Evolutionary conservation across 495 filamentous ascomycete species (phyloP).

Genomic region (Penicillium robsamsonii): DNA sequence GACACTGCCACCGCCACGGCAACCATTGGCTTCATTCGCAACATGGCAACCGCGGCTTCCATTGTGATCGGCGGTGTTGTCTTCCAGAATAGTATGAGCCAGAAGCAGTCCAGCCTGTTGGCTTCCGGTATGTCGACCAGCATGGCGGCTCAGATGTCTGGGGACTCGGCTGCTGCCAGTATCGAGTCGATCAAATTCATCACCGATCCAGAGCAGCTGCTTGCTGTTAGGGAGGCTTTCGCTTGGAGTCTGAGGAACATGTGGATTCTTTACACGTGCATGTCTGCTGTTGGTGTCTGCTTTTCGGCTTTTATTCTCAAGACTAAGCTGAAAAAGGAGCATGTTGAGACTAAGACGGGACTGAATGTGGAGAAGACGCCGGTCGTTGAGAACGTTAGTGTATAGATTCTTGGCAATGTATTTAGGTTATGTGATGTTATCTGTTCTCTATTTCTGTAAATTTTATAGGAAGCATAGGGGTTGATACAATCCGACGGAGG

Average conservation of each 20-base stretch:
- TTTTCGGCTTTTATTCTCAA: slow-evolving; percentile 55
- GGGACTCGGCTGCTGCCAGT: slow-evolving; percentile 52
- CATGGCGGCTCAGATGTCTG: slow-evolving; percentile 43
- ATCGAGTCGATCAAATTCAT: slow-evolving; percentile 46
- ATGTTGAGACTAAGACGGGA: slow-evolving; percentile 58
- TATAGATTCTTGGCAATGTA: neutral
- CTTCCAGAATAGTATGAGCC: slow-evolving; percentile 64
- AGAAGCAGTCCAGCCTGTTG: slow-evolving; percentile 33
- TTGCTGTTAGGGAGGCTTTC: slow-evolving; percentile 54
- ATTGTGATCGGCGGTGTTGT: slow-evolving; percentile 80
- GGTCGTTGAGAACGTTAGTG: slow-evolving; percentile 5
- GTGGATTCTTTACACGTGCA: slow-evolving; percentile 59
- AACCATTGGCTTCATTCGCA: slow-evolving; percentile 71
- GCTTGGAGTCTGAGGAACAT: slow-evolving; percentile 60
- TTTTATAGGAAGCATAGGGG: neutral
- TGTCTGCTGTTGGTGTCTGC: slow-evolving; percentile 49
- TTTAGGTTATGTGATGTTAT: neutral
- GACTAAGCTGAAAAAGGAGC: slow-evolving; percentile 52
- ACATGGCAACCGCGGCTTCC: slow-evolving; percentile 66
- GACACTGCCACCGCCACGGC: slow-evolving; percentile 78
- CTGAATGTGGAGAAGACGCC: slow-evolving; percentile 28
- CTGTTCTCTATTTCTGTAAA: neutral
- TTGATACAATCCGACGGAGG: neutral
- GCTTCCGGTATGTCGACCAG: slow-evolving; percentile 45
- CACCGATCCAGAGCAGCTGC: slow-evolving; percentile 40